These are phyloP conservation scores for Solanum clarkiae DNA, from an alignment of 257 asterid species.

Conservation along the genomic window DNA sequence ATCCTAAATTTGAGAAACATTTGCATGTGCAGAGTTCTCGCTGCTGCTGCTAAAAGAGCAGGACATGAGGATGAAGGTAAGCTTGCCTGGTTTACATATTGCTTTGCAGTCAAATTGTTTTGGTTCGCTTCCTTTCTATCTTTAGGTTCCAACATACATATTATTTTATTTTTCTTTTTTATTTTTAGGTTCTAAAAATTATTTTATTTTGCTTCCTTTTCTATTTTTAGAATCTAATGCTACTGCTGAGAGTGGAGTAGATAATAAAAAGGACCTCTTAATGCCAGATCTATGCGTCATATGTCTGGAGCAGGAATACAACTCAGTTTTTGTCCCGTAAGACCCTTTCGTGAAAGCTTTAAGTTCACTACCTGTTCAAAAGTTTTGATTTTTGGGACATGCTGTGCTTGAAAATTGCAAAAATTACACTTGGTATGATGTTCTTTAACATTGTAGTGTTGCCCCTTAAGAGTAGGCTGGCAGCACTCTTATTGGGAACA, in stretches of 20 bases:
- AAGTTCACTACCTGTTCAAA: background rate
- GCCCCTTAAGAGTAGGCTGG: background rate
- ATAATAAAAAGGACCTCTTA: constrained; percentile 35
- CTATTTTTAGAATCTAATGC: constrained; percentile 33
- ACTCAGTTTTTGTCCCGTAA: constrained; percentile 94
- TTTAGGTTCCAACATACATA: too few relatives aligned
- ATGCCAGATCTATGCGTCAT: constrained; percentile 90
- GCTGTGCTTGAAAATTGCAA: background rate
- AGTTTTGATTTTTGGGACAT: background rate
- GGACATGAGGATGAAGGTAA: constrained; percentile 66
- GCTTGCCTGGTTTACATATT: background rate
- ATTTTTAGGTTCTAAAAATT: constrained; percentile 32
- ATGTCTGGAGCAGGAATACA: constrained; percentile 92
- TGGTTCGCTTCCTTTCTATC: too few relatives aligned
- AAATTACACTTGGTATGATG: background rate
- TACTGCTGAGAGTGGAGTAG: constrained; percentile 42
- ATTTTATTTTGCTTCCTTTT: background rate
- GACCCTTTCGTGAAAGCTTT: constrained; percentile 12
- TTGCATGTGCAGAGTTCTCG: constrained; percentile 60
- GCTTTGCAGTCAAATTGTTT: background rate
- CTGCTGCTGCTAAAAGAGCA: constrained; percentile 75
- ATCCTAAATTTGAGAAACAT: constrained; percentile 1
- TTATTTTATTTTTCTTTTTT: background rate
- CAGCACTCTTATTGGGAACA: background rate
- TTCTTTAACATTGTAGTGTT: background rate